Evolutionary conservation across 176 grass and related monocot species (phyloP).

Genomic region (Hordeum vulgare): DNA sequence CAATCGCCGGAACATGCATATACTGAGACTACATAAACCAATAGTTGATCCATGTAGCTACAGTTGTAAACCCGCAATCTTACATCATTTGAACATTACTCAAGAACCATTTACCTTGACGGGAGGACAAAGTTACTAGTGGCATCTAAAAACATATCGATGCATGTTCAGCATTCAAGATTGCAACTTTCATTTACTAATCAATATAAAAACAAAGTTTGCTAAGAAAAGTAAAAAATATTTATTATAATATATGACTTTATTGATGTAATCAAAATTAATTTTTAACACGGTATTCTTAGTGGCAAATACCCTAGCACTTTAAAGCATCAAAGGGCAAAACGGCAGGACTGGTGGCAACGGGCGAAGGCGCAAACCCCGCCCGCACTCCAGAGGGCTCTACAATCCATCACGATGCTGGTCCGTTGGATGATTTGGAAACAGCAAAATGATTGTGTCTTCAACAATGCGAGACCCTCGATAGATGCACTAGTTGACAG

Average conservation of each 20-base stretch:
- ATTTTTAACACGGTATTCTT: background rate
- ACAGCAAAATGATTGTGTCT: too few relatives aligned
- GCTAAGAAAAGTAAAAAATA: background rate
- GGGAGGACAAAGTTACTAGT: background rate
- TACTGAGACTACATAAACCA: background rate
- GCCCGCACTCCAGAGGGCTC: too few relatives aligned
- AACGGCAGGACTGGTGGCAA: too few relatives aligned
- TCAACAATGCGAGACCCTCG: too few relatives aligned
- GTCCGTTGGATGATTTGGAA: too few relatives aligned
- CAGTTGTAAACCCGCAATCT: background rate
- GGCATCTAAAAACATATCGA: background rate
- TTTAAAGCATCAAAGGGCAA: background rate
- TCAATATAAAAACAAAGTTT: background rate
- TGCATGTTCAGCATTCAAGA: background rate
- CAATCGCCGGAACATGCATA: background rate
- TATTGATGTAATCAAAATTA: background rate
- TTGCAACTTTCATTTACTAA: background rate
- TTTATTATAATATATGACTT: background rate
- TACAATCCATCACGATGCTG: too few relatives aligned
- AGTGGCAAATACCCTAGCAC: background rate
- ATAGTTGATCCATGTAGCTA: constrained; percentile 7
- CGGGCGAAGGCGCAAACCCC: too few relatives aligned
- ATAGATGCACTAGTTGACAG: too few relatives aligned
- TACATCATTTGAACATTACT: background rate
- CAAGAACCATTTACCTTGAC: background rate